These are phyloP conservation scores for Pseudocercospora fijiensis DNA, from an alignment of 2,329 filamentous ascomycete species.

Conservation along the genomic window DNA sequence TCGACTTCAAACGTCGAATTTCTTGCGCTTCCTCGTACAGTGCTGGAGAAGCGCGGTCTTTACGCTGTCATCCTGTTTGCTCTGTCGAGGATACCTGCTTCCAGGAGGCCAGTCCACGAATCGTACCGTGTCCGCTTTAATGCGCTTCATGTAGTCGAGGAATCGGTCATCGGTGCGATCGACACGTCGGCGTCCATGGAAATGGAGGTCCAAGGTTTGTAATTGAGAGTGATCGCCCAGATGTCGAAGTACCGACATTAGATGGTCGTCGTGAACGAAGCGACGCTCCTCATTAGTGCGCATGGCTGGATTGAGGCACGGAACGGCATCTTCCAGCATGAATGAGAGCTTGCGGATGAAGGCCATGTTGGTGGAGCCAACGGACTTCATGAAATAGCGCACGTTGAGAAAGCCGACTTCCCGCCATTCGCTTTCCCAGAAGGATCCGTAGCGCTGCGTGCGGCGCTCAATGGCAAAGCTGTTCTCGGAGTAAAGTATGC, in stretches of 20 bases:
- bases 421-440: conserved; percentile 46
- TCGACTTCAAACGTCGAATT: conserved; percentile 24
- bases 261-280: conserved; percentile 49
- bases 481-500: conserved; percentile 53
- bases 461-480: conserved; percentile 48
- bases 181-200: conserved; percentile 43
- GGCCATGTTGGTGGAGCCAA: conserved; percentile 49
- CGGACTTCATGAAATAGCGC: conserved; percentile 47
- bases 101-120: conserved; percentile 35
- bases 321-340: conserved; percentile 48
- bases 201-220: conserved; percentile 44
- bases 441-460: conserved; percentile 33
- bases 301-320: conserved; percentile 43
- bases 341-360: conserved; percentile 49
- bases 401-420: conserved; percentile 38
- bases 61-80: conserved; percentile 39
- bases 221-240: conserved; percentile 45
- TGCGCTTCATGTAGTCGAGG: conserved; percentile 45
- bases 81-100: conserved; percentile 28
- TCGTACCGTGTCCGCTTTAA: conserved; percentile 46
- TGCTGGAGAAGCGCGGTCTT: conserved; percentile 35
- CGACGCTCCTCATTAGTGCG: conserved; percentile 46
- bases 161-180: conserved; percentile 44
- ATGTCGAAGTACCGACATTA: conserved; percentile 48
- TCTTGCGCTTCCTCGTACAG: conserved; percentile 28